These are phyloP conservation scores for Ambrosiella beaveri DNA, from an alignment of 2,329 filamentous ascomycete species.

Conservation along the genomic window DNA sequence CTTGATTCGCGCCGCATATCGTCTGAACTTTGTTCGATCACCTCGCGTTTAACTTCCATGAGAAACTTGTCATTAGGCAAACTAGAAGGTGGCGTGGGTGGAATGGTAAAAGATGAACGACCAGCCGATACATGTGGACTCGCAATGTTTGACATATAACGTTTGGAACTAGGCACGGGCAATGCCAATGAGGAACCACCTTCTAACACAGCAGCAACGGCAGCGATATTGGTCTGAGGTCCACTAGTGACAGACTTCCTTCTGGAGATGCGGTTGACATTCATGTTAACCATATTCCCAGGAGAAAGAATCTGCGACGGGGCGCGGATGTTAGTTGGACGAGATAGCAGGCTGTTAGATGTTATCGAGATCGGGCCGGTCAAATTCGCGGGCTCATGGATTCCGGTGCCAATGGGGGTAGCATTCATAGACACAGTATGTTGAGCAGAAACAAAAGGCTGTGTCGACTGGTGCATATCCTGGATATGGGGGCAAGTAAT, in stretches of 20 bases:
- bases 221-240: slow-evolving; percentile 4
- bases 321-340: slow-evolving; percentile 50
- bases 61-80: slow-evolving; percentile 40
- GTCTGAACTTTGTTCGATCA: slow-evolving; percentile 21
- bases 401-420: slow-evolving; percentile 20
- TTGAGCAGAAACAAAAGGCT: slow-evolving; percentile 26
- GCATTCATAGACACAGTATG: slow-evolving; percentile 6
- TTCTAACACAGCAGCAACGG: slow-evolving; percentile 31
- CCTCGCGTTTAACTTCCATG: slow-evolving; percentile 29
- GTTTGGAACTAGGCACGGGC: slow-evolving; percentile 13
- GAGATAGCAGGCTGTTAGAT: slow-evolving; percentile 40
- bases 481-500: slow-evolving; percentile 21
- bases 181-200: slow-evolving; percentile 23
- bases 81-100: slow-evolving; percentile 44
- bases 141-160: slow-evolving; percentile 1
- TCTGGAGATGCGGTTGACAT: slow-evolving; percentile 66
- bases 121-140: slow-evolving; percentile 1
- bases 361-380: background rate
- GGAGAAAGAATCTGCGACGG: slow-evolving; percentile 56
- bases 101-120: background rate
- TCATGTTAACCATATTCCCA: slow-evolving; percentile 53
- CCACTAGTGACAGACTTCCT: slow-evolving; percentile 79
- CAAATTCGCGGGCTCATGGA: slow-evolving; percentile 20
- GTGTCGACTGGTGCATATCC: slow-evolving; percentile 48
- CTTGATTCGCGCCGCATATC: slow-evolving; percentile 14